These are phyloP conservation scores for Leucosporidium yakuticum DNA, from an alignment of 768 basidiomycete species.

Conservation along the genomic window DNA sequence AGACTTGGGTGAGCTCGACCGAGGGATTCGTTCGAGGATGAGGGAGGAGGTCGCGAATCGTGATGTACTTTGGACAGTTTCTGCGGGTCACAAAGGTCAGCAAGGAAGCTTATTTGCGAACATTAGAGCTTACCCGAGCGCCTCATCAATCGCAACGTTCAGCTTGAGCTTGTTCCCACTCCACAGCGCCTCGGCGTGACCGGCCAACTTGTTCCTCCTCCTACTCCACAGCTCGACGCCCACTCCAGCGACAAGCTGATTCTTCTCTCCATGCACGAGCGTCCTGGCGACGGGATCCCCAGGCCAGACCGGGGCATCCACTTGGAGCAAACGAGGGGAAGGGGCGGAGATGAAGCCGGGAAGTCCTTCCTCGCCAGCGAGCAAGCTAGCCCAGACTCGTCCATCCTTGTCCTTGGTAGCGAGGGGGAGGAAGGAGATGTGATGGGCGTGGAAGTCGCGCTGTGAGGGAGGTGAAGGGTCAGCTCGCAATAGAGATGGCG, in stretches of 20 bases:
- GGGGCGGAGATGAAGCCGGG: not conserved
- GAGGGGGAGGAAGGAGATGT: conserved; percentile 5
- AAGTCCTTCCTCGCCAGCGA: not conserved
- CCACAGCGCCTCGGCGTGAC: not conserved
- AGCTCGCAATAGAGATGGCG: too few relatives aligned
- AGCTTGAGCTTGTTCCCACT: not conserved
- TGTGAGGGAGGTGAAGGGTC: not conserved
- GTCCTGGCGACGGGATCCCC: not conserved
- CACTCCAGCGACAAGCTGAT: conserved; percentile 6
- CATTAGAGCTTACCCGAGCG: not conserved
- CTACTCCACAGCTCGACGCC: conserved; percentile 14
- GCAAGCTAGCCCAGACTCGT: not conserved
- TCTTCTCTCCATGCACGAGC: not conserved
- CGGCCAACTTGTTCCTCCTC: conserved; percentile 18
- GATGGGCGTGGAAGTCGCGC: conserved; percentile 1
- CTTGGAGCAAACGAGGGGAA: not conserved
- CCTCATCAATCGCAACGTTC: not conserved
- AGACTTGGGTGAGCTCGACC: not conserved
- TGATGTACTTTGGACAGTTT: conserved; percentile 33
- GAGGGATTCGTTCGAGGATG: not conserved
- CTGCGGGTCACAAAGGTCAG: not conserved
- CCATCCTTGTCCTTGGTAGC: not conserved
- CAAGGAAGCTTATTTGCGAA: too few relatives aligned
- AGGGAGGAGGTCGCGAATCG: conserved; percentile 16
- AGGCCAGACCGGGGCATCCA: not conserved